Evolutionary conservation across 345 rosid species (phyloP), one percentile per base, ranked within the genome.

Genomic region (Citrus trifoliata): DNA sequence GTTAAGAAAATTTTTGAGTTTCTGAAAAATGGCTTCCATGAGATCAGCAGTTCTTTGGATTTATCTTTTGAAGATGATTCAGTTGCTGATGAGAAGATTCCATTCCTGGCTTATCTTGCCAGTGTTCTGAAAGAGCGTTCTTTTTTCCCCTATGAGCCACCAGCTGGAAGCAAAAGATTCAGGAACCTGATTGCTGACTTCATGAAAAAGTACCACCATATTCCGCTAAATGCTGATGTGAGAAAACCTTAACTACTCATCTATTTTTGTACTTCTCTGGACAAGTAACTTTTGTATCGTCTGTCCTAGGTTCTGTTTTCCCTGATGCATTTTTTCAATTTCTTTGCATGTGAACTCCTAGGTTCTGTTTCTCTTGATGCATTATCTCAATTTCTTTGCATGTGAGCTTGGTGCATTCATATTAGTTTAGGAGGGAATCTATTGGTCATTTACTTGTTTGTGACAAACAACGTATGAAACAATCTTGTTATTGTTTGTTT

Each of bases 1-100:
- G 94, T 95, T 73, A 95, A 95, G 87, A 85, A 85, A 86, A 91
- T 93, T 77, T 95, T 95, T 79, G 94, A 93, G 75, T 95, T 92
- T 86, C 89, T 95, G 78, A 92, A 89, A 86, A 95, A 89, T 86
- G 98, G 97, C 79, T 95, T 87, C 82, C 89, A 90, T 6, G 98
- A 93, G 59, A 88, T 93, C 88, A 89, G 96, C 87, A 89, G 92
- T 85, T 95, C 99, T 1, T 89, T 95, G 70, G 98, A 95, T 85
- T 88, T 95, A 80, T 94, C 89, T 35, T 96, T 96, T 77, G 93
- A 89, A 82, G 96, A 93, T 84, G 99, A 96, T 80, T 82, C 92
- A 27, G 98, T 96, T 87, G 99, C 98, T 30, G 99, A 95, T 83
- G 99, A 95, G 94, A 95, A 92, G 87, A 91, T 95, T 70, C 94